phyloP scores from a whole-genome alignment of 495 filamentous ascomycete species.

The Pyronema omphalodes region DNA sequence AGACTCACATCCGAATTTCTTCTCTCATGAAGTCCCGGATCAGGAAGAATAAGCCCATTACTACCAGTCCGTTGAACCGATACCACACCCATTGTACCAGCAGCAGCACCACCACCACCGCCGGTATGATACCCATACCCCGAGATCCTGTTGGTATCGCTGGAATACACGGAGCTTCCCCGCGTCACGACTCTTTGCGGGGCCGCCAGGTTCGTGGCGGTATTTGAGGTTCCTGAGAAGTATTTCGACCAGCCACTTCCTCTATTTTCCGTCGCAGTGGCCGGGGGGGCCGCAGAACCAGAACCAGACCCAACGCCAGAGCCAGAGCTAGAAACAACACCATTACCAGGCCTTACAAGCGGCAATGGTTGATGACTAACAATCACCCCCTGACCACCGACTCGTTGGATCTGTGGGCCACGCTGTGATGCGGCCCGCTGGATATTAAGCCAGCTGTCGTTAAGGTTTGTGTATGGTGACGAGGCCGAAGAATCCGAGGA shows the following conservation, averaged over 20 bases:
- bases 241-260: conserved; percentile 22
- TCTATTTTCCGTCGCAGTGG: neutral
- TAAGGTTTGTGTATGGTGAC: no score
- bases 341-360: neutral
- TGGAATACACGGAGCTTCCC: conserved; percentile 13
- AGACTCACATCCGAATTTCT: no score
- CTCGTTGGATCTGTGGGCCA: neutral
- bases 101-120: no score
- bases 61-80: conserved; percentile 10
- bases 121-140: no score
- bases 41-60: conserved; percentile 18
- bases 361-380: neutral
- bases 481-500: no score
- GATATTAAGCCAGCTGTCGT: conserved; percentile 1
- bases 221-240: conserved; percentile 12
- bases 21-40: no score
- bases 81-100: conserved; percentile 3
- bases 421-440: neutral
- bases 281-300: no score
- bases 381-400: neutral
- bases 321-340: neutral
- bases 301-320: no score
- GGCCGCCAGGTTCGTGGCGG: conserved; percentile 17
- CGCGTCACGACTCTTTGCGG: conserved; percentile 14
- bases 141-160: no score